Evolutionary conservation across 228 moss, liverwort and hornwort species (phyloP).

Genomic region (Sphagnum magellanicum): DNA sequence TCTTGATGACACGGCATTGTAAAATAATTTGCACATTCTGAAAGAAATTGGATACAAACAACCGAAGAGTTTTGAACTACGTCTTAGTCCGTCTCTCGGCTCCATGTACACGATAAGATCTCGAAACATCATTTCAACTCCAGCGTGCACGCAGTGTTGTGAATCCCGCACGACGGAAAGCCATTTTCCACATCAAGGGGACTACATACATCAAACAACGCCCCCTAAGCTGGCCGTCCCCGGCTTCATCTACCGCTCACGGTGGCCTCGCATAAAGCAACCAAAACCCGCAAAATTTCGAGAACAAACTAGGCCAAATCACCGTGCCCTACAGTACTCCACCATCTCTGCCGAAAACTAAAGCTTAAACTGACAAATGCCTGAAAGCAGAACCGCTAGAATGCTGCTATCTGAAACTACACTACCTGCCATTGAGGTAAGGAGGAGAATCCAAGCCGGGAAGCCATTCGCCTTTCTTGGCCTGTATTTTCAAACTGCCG

Average conservation of each 20-base stretch:
- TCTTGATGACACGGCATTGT: background rate
- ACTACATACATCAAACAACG: no score
- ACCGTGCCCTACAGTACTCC: background rate
- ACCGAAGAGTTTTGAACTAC: background rate
- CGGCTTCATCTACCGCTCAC: background rate
- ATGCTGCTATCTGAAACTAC: background rate
- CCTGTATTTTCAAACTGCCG: constrained; percentile 27
- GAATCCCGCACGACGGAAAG: no score
- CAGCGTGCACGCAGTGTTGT: no score
- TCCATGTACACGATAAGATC: no score
- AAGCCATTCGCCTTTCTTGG: constrained; percentile 49
- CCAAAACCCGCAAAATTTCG: background rate
- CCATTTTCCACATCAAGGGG: no score
- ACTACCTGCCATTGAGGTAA: constrained; percentile 34
- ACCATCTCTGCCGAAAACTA: no score
- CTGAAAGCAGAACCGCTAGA: background rate
- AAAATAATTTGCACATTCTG: background rate
- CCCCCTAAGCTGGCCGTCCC: no score
- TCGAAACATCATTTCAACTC: no score
- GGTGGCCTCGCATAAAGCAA: background rate
- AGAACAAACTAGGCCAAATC: background rate
- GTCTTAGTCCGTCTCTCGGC: background rate
- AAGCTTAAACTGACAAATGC: no score
- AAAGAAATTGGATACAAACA: background rate
- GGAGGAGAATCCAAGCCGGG: constrained; percentile 30